These are phyloP conservation scores for Magnusiomyces suaveolens DNA, from an alignment of 1,139 yeast genomes.

Conservation along the genomic window DNA sequence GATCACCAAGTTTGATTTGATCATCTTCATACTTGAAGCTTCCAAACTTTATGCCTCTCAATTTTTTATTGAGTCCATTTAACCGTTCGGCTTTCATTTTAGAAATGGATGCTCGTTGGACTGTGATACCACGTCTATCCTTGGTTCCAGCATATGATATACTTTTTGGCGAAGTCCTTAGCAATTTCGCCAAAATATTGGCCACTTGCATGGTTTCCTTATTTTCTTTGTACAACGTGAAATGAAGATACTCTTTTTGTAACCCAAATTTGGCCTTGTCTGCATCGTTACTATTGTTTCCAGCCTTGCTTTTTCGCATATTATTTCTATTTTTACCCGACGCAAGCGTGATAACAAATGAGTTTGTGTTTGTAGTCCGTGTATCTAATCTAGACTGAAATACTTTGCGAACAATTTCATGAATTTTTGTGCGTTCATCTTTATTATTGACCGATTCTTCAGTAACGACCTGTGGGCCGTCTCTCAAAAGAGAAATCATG, in stretches of 20 bases:
- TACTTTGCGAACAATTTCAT: slow-evolving; percentile 62
- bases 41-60: slow-evolving; percentile 68
- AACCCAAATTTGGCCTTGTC: slow-evolving; percentile 15
- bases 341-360: slow-evolving; percentile 24
- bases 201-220: slow-evolving; percentile 97
- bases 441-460: slow-evolving; percentile 54
- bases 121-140: slow-evolving; percentile 92
- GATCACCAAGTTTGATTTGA: slow-evolving; percentile 66
- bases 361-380: slow-evolving; percentile 57
- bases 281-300: slow-evolving; percentile 6
- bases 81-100: slow-evolving; percentile 71
- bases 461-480: slow-evolving; percentile 55
- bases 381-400: slow-evolving; percentile 73
- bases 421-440: slow-evolving; percentile 61
- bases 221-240: slow-evolving; percentile 83
- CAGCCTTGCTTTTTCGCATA: slow-evolving; percentile 8
- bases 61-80: slow-evolving; percentile 60
- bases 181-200: slow-evolving; percentile 55
- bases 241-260: slow-evolving; percentile 56
- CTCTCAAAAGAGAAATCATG: slow-evolving; percentile 45
- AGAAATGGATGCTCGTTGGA: slow-evolving; percentile 67
- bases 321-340: slow-evolving; percentile 37
- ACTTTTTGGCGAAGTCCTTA: slow-evolving; percentile 59
- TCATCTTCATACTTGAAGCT: slow-evolving; percentile 59
- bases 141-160: slow-evolving; percentile 90